Conservation (phyloP, 2,329 filamentous ascomycete genomes). For the Tolypocladium capitatum region DNA sequence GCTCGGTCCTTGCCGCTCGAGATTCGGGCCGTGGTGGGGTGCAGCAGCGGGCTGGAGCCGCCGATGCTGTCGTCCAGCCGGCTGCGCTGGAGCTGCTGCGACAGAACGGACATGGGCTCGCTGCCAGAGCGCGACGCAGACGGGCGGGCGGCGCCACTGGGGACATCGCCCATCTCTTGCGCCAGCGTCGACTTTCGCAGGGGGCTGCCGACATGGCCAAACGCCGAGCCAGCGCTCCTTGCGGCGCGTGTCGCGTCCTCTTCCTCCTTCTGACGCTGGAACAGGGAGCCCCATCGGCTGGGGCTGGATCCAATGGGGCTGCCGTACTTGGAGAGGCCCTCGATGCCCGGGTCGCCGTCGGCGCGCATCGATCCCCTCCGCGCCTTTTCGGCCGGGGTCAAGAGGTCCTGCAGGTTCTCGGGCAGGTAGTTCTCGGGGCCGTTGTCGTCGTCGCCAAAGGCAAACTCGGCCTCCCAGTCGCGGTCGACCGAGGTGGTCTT, state of each 20-base stretch:
- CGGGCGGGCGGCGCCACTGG: conserved; percentile 19
- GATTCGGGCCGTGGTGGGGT: conserved; percentile 31
- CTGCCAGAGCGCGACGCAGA: conserved; percentile 26
- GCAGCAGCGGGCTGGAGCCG: conserved; percentile 34
- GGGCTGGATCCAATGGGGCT: conserved; percentile 47
- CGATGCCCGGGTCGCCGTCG: conserved; percentile 36
- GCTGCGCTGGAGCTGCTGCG: conserved; percentile 49
- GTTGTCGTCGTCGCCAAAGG: conserved; percentile 58
- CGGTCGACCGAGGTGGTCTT: conserved; percentile 48
- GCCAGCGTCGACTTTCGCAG: conserved; percentile 50
- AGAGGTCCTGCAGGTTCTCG: conserved; percentile 50
- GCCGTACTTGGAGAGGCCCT: conserved; percentile 43
- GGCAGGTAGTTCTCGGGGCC: conserved; percentile 52
- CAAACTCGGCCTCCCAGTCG: conserved; percentile 56
- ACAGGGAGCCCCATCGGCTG: conserved; percentile 47
- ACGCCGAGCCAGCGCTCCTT: conserved; percentile 34
- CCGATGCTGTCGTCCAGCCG: conserved; percentile 34
- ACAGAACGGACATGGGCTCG: conserved; percentile 44
- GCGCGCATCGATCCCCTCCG: conserved; percentile 45
- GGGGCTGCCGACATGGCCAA: conserved; percentile 54
- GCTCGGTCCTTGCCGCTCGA: conserved; percentile 28
- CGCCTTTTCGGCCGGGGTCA: conserved; percentile 56
- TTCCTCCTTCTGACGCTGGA: conserved; percentile 47
- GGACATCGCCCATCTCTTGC: conserved; percentile 31
- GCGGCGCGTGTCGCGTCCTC: conserved; percentile 30